phyloP scores from a whole-genome alignment of 164 flowering plant species.

The Vitis rupestris region DNA sequence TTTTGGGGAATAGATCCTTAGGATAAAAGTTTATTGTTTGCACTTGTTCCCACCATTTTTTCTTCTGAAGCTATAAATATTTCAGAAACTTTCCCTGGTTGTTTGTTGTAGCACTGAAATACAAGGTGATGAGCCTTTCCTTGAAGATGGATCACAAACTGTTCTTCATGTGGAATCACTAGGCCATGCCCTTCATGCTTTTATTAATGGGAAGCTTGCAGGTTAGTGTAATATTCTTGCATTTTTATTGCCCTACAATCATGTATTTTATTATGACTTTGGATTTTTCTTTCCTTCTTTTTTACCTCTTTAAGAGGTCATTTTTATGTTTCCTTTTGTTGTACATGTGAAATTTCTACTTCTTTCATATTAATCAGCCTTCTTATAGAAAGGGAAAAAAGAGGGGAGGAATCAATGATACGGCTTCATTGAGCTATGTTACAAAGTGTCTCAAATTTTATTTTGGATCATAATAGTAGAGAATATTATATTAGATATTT shows the following conservation, averaged over 20 bases:
- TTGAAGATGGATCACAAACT: constrained; percentile 64
- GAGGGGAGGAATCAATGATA: too few species aligned
- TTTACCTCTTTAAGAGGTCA: background rate
- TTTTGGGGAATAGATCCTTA: too few species aligned
- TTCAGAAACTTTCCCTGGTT: background rate
- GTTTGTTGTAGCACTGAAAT: constrained; percentile 51
- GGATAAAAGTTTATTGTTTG: too few species aligned
- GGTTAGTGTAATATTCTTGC: constrained; percentile 34
- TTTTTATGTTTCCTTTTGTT: background rate
- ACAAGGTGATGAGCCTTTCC: constrained; percentile 53
- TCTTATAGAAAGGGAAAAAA: too few species aligned
- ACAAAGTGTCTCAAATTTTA: too few species aligned
- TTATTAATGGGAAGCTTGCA: constrained; percentile 74
- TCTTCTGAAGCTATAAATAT: background rate
- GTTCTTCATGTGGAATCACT: constrained; percentile 82
- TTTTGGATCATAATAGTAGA: too few species aligned
- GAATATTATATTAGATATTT: too few species aligned
- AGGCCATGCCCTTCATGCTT: constrained; percentile 85
- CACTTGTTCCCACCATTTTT: background rate
- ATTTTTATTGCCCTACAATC: background rate
- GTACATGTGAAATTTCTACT: too few species aligned
- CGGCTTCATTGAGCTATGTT: too few species aligned
- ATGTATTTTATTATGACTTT: background rate
- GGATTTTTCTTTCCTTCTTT: background rate
- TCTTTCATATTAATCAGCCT: too few species aligned